Evolutionary conservation across 2,329 filamentous ascomycete species (phyloP), one percentile per base, ranked within the genome.

Genomic region (Dryadomyces quercivorus): DNA sequence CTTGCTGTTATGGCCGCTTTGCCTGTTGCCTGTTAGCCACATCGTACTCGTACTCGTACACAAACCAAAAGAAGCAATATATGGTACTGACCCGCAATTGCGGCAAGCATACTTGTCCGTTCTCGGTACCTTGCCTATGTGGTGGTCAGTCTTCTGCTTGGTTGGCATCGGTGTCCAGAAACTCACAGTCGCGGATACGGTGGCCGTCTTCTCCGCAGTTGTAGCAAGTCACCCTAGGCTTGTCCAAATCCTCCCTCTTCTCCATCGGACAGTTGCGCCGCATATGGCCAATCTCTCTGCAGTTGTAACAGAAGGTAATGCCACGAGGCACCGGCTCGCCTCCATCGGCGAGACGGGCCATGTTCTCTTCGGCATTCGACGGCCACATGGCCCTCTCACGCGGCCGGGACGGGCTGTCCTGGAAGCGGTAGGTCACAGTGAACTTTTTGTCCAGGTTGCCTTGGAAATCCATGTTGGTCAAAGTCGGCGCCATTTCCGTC

Each of bases 401-500:
- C 34, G 78, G 78, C 3, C 81, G 77, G 20, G 70, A 66, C 0
- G 84, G 77, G 59, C 78, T 78, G 36, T 75, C 67, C 1, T 73
- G 74, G 60, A 82, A 81, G 50, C 84, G 79, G 63, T 83, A 81
- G 0, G 78, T 78, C 51, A 88, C 72, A 1, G 76, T 76, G 61
- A 77, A 87, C 63, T 81, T 82, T 66, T 81, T 82, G 55, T 76
- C 76, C 20, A 84, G 70, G 57, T 44, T 79, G 5, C 85, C 85
- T 62, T 88, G 83, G 1, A 87, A 70, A 59, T 88, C 83, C 79
- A 88, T 85, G 67, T 85, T 84, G 57, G 81, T 86, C 60, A 82
- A 76, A 5, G 81, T 80, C 1, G 69, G 63, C 0, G 73, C 64
- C 34, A 85, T 66, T 46, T 59, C 54, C 38, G 76, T 68, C 59